These are phyloP conservation scores for Podaxis pistillaris DNA, from an alignment of 768 basidiomycete species.

Conservation along the genomic window DNA sequence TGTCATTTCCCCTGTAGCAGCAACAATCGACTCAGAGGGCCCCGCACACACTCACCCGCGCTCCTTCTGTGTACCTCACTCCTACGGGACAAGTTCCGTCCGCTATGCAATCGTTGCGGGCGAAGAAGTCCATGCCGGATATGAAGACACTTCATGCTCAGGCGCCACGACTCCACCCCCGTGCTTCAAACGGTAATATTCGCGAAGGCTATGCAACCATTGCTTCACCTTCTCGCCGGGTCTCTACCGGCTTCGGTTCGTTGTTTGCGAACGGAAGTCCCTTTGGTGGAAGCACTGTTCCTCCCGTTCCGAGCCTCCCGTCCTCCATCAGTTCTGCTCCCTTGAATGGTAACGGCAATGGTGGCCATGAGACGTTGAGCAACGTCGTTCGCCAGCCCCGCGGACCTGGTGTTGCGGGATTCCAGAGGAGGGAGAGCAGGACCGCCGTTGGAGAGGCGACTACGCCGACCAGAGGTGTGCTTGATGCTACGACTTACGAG, in stretches of 20 bases:
- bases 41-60: conserved; percentile 71
- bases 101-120: conserved; percentile 62
- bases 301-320: conserved; percentile 80
- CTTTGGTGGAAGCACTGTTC: conserved; percentile 48
- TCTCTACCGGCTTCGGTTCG: conserved; percentile 68
- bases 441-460: conserved; percentile 42
- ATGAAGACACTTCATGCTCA: conserved; percentile 84
- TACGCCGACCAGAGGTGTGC: conserved; percentile 56
- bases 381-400: conserved; percentile 84
- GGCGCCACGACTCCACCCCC: conserved; percentile 74
- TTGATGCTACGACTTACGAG: conserved; percentile 85
- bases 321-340: conserved; percentile 44
- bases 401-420: conserved; percentile 78
- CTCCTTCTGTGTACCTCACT: conserved; percentile 77
- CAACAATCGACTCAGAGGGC: conserved; percentile 29
- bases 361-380: conserved; percentile 29
- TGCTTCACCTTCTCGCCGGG: conserved; percentile 76
- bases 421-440: conserved; percentile 64
- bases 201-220: conserved; percentile 86
- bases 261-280: conserved; percentile 59
- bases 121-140: conserved; percentile 99
- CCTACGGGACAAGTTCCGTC: conserved; percentile 43
- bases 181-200: conserved; percentile 87
- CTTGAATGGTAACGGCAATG: conserved; percentile 46
- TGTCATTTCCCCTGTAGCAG: conserved; percentile 30